Base-by-base conservation (phyloP, 2,329 filamentous ascomycete genomes). In the Penicillium vulpinum region DNA sequence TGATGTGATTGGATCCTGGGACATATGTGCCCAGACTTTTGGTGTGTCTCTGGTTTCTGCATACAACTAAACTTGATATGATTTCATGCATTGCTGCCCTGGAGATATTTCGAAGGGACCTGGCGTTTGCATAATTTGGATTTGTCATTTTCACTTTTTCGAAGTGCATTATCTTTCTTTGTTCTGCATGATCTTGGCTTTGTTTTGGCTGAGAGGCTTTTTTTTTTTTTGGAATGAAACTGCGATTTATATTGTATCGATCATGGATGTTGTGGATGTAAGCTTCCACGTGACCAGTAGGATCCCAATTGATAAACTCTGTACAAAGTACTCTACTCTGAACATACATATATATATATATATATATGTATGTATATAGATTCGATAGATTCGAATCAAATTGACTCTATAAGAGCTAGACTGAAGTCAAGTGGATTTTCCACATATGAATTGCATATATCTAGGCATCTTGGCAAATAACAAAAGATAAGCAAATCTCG, bases 111-210 rank as follows among this genome's bases (percentile, higher is more conserved):
- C 29, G 29, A 29, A 56, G 24, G 49, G 47, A 22, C 39, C 44
- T 51, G 45, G 52, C 28, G 39, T 56, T 33, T 54, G 51, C 54
- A 46, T 58, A 49, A 47, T 57, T 59, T 56, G 44, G 40, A 56
- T 58, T 56, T 62, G 54, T 55, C 47, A 55, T 44, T 59, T 39
- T 58, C 24, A n/a, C n/a, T n/a, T n/a, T 43, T 9, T 51, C 31
- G 38, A 55, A 43, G 43, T 35, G 53, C 53, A 59, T 59, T 52
- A n/a, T n/a, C n/a, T n/a, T n/a, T n/a, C n/a, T n/a, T n/a, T n/a
- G n/a, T n/a, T n/a, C n/a, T n/a, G 59, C 59, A 57, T 59, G 43
- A 50, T 60, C 45, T 56, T 56, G 38, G 44, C n/a, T 55, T 49
- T 43, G 22, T 57, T 47, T 24, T 21, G 36, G 21, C 22, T 22